A percentile compares a stretch with the other conserved stretches of the same genome.
These are phyloP conservation scores for Asterella californica DNA, from an alignment of 225 moss, liverwort and hornwort genomes.

Conservation along the genomic window DNA sequence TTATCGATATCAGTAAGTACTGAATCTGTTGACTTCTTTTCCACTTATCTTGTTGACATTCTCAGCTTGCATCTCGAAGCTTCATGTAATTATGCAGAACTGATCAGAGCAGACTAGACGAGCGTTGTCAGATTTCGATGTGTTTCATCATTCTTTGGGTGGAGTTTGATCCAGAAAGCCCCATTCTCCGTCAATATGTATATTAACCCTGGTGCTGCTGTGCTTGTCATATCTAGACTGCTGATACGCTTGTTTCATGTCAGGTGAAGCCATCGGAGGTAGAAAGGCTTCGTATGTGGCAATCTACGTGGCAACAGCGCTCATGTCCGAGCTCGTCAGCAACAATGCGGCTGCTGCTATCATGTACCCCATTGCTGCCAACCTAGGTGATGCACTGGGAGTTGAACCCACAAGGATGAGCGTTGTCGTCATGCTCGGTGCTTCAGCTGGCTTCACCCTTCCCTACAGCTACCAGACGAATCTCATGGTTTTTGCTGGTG, in stretches of 20 bases:
- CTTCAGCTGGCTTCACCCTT: constrained; percentile 8
- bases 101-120: no score
- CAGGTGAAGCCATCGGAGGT: background rate
- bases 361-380: constrained; percentile 6
- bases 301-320: constrained; percentile 5
- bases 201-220: no score
- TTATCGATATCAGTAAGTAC: constrained; percentile 4
- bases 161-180: no score
- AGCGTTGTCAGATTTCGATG: no score
- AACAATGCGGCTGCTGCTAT: constrained; percentile 7
- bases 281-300: constrained; percentile 8
- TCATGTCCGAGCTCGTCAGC: constrained; percentile 7
- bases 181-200: no score
- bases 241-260: background rate
- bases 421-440: constrained; percentile 4
- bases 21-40: background rate
- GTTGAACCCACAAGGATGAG: constrained; percentile 6
- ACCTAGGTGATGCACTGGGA: constrained; percentile 3
- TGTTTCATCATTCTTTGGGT: no score
- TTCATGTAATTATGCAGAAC: no score
- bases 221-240: background rate
- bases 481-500: constrained; percentile 14
- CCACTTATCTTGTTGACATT: background rate
- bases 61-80: no score
- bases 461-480: constrained; percentile 14